Evolutionary conservation across 352 stramenopile species (phyloP).

Genomic region (Globisporangium cederbergense): DNA sequence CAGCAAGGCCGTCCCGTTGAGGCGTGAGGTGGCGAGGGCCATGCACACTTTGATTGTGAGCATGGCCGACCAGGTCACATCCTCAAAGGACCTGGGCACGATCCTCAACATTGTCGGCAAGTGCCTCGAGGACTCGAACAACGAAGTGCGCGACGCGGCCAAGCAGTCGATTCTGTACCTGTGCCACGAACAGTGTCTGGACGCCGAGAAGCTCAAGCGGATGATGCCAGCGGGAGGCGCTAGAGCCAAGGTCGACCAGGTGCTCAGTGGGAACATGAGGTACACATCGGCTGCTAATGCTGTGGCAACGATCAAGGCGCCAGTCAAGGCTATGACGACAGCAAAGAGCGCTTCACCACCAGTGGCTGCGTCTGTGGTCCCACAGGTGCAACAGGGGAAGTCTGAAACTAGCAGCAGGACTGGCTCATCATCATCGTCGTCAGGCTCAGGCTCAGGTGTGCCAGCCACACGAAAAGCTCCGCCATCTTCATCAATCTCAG

Average conservation of each 20-base stretch:
- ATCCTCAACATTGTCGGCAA: slow-evolving; percentile 52
- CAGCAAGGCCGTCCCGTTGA: slow-evolving; percentile 49
- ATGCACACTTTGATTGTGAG: slow-evolving; percentile 49
- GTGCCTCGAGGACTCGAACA: slow-evolving; percentile 71
- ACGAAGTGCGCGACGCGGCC: slow-evolving; percentile 64
- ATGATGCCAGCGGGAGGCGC: slow-evolving; percentile 33
- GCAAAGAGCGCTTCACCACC: neutral
- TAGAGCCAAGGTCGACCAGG: slow-evolving; percentile 46
- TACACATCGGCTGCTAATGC: slow-evolving; percentile 11
- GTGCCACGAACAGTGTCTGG: slow-evolving; percentile 30
- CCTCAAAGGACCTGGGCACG: slow-evolving; percentile 34
- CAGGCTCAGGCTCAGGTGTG: neutral
- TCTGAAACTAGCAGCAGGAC: neutral
- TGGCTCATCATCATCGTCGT: neutral
- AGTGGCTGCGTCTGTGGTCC: neutral
- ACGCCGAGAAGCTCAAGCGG: slow-evolving; percentile 49
- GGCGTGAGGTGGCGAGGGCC: slow-evolving; percentile 53
- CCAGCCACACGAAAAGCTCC: neutral
- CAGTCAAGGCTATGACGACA: slow-evolving; percentile 2
- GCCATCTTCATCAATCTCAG: neutral
- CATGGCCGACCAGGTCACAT: slow-evolving; percentile 29
- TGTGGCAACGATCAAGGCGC: slow-evolving; percentile 9
- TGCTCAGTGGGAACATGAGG: slow-evolving; percentile 26
- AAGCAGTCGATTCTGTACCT: slow-evolving; percentile 66
- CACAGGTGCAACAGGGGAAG: neutral